Evolutionary conservation across 2,329 filamentous ascomycete species (phyloP).

Genomic region (Cryphonectria parasitica): DNA sequence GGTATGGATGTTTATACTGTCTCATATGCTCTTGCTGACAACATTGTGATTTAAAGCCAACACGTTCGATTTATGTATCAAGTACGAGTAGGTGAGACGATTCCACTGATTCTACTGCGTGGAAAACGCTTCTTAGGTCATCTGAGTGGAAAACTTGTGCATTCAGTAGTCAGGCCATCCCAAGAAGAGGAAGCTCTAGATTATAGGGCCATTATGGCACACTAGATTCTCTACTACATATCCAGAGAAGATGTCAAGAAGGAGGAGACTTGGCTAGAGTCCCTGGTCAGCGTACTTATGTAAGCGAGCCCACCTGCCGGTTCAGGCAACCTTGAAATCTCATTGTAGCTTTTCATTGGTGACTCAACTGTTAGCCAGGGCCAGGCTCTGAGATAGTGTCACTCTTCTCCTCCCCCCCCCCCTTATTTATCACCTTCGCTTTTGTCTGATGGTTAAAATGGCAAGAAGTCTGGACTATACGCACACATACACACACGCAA

Average conservation of each 20-base stretch:
- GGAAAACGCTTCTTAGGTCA: no score
- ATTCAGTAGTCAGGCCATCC: neutral
- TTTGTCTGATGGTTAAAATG: no score
- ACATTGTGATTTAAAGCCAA: no score
- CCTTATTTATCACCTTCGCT: neutral
- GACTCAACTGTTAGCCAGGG: neutral
- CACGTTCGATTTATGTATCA: no score
- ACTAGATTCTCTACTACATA: neutral
- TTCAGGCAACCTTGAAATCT: neutral
- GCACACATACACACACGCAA: no score
- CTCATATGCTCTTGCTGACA: no score
- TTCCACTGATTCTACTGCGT: no score
- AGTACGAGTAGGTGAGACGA: no score
- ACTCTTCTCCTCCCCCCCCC: neutral
- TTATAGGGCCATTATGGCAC: neutral
- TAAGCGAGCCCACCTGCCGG: constrained; percentile 8
- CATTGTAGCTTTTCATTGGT: constrained; percentile 3
- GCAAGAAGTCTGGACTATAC: no score
- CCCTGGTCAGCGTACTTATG: neutral
- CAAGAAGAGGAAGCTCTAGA: neutral
- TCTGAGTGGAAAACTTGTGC: neutral
- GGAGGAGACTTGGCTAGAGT: neutral
- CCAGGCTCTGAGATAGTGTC: neutral
- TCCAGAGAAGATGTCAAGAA: no score
- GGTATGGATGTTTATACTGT: no score